Evolutionary conservation across 2,329 filamentous ascomycete genomes (phyloP).

Genomic region (Trichoderma semiorbis): DNA sequence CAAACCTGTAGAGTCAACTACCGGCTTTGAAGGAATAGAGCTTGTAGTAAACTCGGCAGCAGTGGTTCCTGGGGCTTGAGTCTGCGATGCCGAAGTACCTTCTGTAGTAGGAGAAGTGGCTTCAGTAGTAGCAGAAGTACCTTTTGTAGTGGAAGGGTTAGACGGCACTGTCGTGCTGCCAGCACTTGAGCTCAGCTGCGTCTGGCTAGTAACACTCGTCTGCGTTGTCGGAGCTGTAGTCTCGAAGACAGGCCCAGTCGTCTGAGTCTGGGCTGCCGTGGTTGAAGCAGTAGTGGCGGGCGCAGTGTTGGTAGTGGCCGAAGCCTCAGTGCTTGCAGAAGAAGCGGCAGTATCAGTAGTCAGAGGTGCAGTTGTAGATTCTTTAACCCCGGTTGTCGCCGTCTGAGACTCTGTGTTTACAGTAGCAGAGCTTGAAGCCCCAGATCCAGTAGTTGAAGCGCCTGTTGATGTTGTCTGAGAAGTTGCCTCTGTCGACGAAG

Average conservation of each 20-base stretch:
- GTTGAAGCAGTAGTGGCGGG: not conserved
- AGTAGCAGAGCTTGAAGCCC: not conserved
- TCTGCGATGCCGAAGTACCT: not conserved
- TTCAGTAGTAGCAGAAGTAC: not conserved
- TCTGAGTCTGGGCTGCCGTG: not conserved
- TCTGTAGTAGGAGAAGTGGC: not conserved
- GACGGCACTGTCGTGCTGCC: not conserved
- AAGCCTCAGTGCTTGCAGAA: not conserved
- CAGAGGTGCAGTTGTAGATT: not conserved
- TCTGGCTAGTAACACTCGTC: not conserved
- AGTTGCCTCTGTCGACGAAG: not conserved
- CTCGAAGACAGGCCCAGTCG: not conserved
- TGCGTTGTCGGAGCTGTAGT: not conserved
- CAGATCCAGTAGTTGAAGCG: not conserved
- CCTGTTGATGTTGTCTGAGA: not conserved
- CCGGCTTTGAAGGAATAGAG: not conserved
- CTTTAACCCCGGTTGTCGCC: not conserved
- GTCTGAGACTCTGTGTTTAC: not conserved
- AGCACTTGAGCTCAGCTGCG: not conserved
- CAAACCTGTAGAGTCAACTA: not conserved
- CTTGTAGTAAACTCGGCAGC: not conserved
- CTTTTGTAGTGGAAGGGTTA: not conserved
- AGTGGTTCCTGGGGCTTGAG: not conserved
- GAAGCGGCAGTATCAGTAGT: not conserved
- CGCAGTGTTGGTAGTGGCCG: not conserved